Evolutionary conservation across 2,329 filamentous ascomycete genomes (phyloP).

Genomic region (Fusarium chuoi): DNA sequence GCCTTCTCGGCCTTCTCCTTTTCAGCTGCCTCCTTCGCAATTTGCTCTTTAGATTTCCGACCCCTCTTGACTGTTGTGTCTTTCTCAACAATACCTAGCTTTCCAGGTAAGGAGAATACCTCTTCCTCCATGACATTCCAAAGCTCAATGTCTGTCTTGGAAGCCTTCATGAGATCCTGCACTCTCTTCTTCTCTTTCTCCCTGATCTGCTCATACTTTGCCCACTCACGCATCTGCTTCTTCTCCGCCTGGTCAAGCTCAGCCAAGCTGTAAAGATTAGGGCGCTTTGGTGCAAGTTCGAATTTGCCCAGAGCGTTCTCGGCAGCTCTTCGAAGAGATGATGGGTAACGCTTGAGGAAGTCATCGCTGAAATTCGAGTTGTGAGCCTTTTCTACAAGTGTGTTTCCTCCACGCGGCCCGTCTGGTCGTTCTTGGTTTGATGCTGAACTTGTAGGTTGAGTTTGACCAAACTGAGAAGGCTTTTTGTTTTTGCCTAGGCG

Average conservation of each 20-base stretch:
- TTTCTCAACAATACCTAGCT: constrained; percentile 61
- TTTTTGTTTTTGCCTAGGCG: constrained; percentile 47
- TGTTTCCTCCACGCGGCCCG: constrained; percentile 34
- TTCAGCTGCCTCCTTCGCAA: constrained; percentile 14
- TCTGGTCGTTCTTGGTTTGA: neutral
- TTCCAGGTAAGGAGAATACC: constrained; percentile 70
- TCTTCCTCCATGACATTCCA: constrained; percentile 75
- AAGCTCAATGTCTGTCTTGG: constrained; percentile 69
- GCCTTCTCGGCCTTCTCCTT: neutral
- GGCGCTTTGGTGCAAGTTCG: constrained; percentile 45
- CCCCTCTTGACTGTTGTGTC: neutral
- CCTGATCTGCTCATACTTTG: constrained; percentile 51
- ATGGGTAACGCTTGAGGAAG: constrained; percentile 52
- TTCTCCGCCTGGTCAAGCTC: constrained; percentile 48
- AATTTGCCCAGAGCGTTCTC: constrained; percentile 53
- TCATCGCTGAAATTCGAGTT: constrained; percentile 49
- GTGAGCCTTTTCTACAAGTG: constrained; percentile 49
- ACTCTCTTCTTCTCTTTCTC: constrained; percentile 63
- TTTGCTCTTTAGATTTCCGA: constrained; percentile 25
- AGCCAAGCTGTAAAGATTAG: constrained; percentile 41
- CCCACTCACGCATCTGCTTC: constrained; percentile 49
- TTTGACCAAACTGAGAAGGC: constrained; percentile 10
- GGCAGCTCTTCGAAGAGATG: constrained; percentile 53
- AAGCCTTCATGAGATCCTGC: constrained; percentile 62
- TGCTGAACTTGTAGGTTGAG: neutral